Percentiles rank a stretch among this genome's conserved stretches.
Evolutionary conservation across 331 rosid genomes (phyloP).

Genomic region (Spiraea crenata): DNA sequence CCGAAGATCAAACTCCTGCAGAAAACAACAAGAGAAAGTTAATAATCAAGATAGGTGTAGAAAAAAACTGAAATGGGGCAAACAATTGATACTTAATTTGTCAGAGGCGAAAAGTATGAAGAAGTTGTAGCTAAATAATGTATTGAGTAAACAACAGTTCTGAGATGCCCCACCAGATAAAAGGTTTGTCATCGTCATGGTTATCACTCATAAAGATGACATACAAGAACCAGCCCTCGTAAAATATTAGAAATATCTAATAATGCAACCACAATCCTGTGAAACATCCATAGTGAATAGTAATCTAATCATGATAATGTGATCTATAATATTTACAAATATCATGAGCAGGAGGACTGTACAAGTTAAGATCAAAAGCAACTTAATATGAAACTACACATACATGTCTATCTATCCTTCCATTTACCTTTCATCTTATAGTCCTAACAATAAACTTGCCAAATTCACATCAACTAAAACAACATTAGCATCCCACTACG

Average conservation of each 20-base stretch:
- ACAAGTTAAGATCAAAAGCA: neutral
- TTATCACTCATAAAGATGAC: neutral
- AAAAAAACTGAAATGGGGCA: neutral
- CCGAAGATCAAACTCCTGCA: constrained; percentile 85
- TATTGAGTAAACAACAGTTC: neutral
- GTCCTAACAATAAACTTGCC: neutral
- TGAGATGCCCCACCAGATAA: neutral
- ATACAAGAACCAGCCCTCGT: neutral
- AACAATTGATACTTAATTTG: neutral
- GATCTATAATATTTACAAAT: neutral
- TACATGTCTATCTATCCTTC: neutral
- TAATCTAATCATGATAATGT: neutral
- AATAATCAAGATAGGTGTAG: constrained; percentile 3
- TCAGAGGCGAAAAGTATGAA: neutral
- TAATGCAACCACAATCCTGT: neutral
- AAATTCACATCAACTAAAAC: neutral
- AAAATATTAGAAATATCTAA: neutral
- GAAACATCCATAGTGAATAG: neutral
- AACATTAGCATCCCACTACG: neutral
- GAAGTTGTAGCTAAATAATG: neutral
- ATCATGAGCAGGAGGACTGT: neutral
- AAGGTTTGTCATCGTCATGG: neutral
- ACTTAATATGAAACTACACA: neutral
- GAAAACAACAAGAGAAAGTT: constrained; percentile 28
- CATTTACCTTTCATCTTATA: neutral